A percentile compares a stretch with the other conserved stretches of the same genome.
phyloP scores from a whole-genome alignment of 2,329 filamentous ascomycete species.

The Cladosporium sp. region DNA sequence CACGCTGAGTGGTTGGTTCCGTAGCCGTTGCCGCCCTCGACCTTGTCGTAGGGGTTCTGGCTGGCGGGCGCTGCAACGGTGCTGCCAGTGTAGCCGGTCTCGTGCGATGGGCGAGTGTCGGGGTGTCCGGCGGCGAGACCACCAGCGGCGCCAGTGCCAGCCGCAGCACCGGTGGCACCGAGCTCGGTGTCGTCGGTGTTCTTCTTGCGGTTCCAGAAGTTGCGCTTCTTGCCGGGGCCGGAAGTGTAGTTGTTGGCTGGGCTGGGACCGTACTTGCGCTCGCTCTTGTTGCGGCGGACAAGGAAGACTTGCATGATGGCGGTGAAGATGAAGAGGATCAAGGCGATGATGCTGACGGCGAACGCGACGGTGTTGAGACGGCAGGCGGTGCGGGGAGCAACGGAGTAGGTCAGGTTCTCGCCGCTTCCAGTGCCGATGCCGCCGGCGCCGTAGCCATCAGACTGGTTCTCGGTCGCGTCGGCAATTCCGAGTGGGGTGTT shows the following conservation, averaged over 20 bases:
- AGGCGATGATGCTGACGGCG: conserved; percentile 70
- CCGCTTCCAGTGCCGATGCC: conserved; percentile 37
- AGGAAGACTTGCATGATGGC: conserved; percentile 64
- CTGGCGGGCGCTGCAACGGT: conserved; percentile 38
- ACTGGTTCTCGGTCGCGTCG: conserved; percentile 43
- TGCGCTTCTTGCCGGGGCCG: conserved; percentile 46
- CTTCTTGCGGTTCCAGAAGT: conserved; percentile 38
- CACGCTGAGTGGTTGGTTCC: conserved; percentile 19
- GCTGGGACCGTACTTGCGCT: conserved; percentile 65
- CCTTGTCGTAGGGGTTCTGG: conserved; percentile 24
- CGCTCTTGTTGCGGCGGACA: conserved; percentile 65
- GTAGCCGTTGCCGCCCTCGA: conserved; percentile 20
- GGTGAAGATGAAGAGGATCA: conserved; percentile 73
- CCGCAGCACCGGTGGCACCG: conserved; percentile 29
- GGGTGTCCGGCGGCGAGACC: conserved; percentile 24
- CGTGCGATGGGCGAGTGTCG: conserved; percentile 43
- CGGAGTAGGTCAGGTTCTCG: conserved; percentile 40
- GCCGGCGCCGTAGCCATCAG: conserved; percentile 45
- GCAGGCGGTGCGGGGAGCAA: conserved; percentile 59
- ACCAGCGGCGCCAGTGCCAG: conserved; percentile 24
- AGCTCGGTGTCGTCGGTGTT: conserved; percentile 41
- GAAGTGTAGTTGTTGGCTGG: conserved; percentile 65
- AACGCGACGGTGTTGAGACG: conserved; percentile 71
- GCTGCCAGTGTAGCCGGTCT: conserved; percentile 48
- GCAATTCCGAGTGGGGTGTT: conserved; percentile 66